A percentile compares a stretch with the other conserved stretches of the same genome.
These are phyloP conservation scores for Carex parvula DNA, from an alignment of 176 grass and related monocot genomes.

Conservation along the genomic window DNA sequence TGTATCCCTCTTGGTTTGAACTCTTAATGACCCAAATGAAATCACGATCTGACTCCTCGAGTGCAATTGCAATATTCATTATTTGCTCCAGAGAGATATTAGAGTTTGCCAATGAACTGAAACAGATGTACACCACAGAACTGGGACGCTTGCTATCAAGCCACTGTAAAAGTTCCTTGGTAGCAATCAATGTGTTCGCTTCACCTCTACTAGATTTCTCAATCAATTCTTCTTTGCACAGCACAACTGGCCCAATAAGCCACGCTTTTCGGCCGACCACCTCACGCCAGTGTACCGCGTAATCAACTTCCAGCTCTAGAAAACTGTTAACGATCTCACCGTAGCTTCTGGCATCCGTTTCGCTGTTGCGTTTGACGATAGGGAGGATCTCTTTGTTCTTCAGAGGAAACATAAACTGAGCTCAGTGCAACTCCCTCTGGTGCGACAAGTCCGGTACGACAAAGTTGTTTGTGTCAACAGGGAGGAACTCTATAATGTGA, in stretches of 20 bases:
- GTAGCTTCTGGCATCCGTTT: conserved; percentile 23
- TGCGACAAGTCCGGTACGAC: conserved; percentile 40
- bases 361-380: neutral
- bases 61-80: conserved; percentile 39
- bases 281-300: conserved; percentile 26
- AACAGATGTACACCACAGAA: conserved; percentile 56
- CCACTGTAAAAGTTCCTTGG: conserved; percentile 35
- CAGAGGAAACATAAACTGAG: conserved; percentile 17
- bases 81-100: conserved; percentile 29
- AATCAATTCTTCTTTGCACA: conserved; percentile 24
- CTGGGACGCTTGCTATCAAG: conserved; percentile 19
- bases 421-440: conserved; percentile 33
- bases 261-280: conserved; percentile 20
- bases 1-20: neutral
- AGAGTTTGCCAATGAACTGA: conserved; percentile 28
- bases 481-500: too few species aligned
- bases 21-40: conserved; percentile 55
- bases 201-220: conserved; percentile 24
- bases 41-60: conserved; percentile 33
- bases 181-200: conserved; percentile 5
- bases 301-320: conserved; percentile 48
- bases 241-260: conserved; percentile 47
- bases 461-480: neutral
- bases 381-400: neutral
- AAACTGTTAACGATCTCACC: conserved; percentile 58